These are phyloP conservation scores for Lecanicillium sp. DNA, from an alignment of 2,329 filamentous ascomycete species.

Conservation along the genomic window DNA sequence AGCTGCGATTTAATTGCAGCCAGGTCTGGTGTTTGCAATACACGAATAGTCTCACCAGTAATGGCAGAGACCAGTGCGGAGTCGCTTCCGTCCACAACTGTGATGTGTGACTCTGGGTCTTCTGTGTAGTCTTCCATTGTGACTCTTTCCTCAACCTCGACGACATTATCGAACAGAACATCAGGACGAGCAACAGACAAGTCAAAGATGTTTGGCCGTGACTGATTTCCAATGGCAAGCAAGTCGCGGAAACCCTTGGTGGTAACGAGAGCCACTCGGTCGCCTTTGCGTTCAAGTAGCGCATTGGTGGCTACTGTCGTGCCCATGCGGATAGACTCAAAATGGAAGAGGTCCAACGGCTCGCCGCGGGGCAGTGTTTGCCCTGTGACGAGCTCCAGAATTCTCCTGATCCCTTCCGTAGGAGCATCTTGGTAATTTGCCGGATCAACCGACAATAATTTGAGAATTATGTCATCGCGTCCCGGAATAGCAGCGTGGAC, in stretches of 20 bases:
- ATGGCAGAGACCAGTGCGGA: slow-evolving; percentile 58
- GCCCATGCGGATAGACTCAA: slow-evolving; percentile 70
- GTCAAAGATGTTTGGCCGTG: slow-evolving; percentile 65
- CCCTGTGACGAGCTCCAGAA: slow-evolving; percentile 25
- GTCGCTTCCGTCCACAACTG: slow-evolving; percentile 28
- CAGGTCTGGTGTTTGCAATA: slow-evolving; percentile 53
- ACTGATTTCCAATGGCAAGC: slow-evolving; percentile 66
- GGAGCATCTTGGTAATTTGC: slow-evolving; percentile 67
- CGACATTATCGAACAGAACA: slow-evolving; percentile 59
- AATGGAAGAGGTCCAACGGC: slow-evolving; percentile 24
- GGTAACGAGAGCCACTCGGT: slow-evolving; percentile 61
- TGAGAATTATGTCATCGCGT: slow-evolving; percentile 61
- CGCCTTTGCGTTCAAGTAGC: slow-evolving; percentile 66
- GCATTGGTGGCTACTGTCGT: slow-evolving; percentile 75
- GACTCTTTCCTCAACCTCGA: slow-evolving; percentile 69
- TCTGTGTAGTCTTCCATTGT: slow-evolving; percentile 69
- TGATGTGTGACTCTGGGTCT: slow-evolving; percentile 50
- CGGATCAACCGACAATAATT: slow-evolving; percentile 65
- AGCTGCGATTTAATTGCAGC: slow-evolving; percentile 47
- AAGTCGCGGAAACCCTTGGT: slow-evolving; percentile 68
- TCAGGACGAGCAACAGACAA: slow-evolving; percentile 61
- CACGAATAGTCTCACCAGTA: slow-evolving; percentile 60
- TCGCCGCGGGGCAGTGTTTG: slow-evolving; percentile 24
- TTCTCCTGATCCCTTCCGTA: slow-evolving; percentile 59
- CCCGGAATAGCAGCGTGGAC: slow-evolving; percentile 60